Conservation (phyloP, 2,329 filamentous ascomycete species). For the Calonectria ilicicola region DNA sequence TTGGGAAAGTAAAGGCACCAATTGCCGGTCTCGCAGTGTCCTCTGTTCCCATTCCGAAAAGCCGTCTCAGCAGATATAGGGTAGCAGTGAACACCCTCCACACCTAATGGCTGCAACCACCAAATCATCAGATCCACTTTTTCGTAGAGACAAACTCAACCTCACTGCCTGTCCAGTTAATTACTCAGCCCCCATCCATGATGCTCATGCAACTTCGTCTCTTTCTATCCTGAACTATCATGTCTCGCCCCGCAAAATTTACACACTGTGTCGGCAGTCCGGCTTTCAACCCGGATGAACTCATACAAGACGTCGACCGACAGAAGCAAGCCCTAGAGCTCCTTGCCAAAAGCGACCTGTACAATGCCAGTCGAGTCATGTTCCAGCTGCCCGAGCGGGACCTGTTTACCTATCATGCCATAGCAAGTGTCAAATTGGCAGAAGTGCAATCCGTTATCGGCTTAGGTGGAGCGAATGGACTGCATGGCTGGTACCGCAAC, state of each 20-base stretch:
- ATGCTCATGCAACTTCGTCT: neutral
- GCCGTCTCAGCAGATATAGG: conserved; percentile 11
- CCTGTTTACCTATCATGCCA: conserved; percentile 64
- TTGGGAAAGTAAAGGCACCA: neutral
- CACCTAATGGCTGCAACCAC: conserved; percentile 6
- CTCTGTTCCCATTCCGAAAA: neutral
- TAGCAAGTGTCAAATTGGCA: conserved; percentile 60
- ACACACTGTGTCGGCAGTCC: conserved; percentile 58
- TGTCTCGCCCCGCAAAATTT: conserved; percentile 45
- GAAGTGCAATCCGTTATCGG: conserved; percentile 61
- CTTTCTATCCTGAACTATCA: conserved; percentile 24
- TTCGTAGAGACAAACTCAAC: conserved; percentile 28
- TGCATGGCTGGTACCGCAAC: conserved; percentile 63
- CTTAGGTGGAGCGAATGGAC: conserved; percentile 57
- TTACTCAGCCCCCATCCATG: conserved; percentile 1
- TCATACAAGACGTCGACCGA: conserved; percentile 52
- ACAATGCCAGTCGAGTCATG: conserved; percentile 56
- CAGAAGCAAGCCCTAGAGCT: conserved; percentile 51
- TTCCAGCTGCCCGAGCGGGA: conserved; percentile 59
- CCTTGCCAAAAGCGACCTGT: conserved; percentile 58
- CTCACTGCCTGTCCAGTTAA: conserved; percentile 30
- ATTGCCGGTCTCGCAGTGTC: neutral
- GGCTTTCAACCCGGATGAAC: conserved; percentile 56
- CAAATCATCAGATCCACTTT: conserved; percentile 30
- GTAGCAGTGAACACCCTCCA: conserved; percentile 14